Percentiles rank a stretch among this genome's conserved stretches.
Conservation (phyloP, 306 rosid genomes). For the Vachellia collinsii region DNA sequence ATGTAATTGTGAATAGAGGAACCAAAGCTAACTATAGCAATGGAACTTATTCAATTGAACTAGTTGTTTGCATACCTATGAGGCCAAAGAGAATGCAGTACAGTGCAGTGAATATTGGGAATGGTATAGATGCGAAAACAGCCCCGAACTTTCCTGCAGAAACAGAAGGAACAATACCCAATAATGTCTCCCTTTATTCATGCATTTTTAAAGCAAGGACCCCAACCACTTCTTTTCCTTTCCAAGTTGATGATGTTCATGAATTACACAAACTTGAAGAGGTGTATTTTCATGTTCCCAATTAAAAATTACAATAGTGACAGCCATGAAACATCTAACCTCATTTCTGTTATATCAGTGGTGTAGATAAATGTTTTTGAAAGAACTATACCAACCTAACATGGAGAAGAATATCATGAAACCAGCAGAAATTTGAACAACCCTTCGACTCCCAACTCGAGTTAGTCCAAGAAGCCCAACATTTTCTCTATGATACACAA, state of each 20-base stretch:
- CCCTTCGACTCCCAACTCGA: conserved; percentile 91
- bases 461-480: conserved; percentile 96
- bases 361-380: background rate
- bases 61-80: conserved; percentile 66
- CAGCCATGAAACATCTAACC: background rate
- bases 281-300: background rate
- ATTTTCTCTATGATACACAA: conserved; percentile 65
- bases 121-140: conserved; percentile 92
- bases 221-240: background rate
- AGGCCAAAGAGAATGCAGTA: conserved; percentile 94
- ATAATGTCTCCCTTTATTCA: background rate
- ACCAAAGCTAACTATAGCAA: background rate
- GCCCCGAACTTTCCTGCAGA: conserved; percentile 94
- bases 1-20: conserved; percentile 23
- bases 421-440: conserved; percentile 95
- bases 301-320: background rate
- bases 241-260: no score
- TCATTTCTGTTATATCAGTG: background rate
- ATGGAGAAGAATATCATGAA: conserved; percentile 95
- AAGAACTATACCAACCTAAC: conserved; percentile 57
- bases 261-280: background rate
- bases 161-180: background rate
- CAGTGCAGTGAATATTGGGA: conserved; percentile 85
- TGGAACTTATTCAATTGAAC: background rate
- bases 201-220: background rate